These are phyloP conservation scores for Aspergillus sp. DNA, from an alignment of 2,329 filamentous ascomycete species.

Conservation along the genomic window DNA sequence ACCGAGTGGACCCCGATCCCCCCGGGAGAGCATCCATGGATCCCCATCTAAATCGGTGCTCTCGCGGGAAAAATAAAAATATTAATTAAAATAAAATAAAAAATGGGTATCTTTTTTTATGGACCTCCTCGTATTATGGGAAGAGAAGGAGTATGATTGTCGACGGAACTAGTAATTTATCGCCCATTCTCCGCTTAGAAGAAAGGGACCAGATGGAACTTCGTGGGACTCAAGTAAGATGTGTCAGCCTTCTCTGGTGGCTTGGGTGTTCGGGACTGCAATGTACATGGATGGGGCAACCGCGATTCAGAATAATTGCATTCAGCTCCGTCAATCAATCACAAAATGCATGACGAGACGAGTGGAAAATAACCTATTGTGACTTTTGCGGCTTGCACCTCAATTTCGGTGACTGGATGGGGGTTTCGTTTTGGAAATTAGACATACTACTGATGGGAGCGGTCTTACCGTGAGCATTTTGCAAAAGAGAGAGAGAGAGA, in stretches of 20 bases:
- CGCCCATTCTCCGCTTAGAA: conserved; percentile 18
- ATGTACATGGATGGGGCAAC: background rate
- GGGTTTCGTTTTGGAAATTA: too few species aligned
- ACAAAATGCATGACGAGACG: background rate
- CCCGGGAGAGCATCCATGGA: conserved; percentile 7
- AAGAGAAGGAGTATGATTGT: background rate
- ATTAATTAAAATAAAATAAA: too few species aligned
- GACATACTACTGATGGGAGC: background rate
- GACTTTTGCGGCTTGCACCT: background rate
- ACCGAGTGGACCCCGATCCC: conserved; percentile 13
- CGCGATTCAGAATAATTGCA: background rate
- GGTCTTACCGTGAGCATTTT: background rate
- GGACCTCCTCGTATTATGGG: too few species aligned
- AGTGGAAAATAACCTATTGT: background rate
- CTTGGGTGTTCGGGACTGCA: background rate
- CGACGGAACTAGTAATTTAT: conserved; percentile 6
- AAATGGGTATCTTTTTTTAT: too few species aligned
- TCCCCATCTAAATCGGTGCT: conserved; percentile 4
- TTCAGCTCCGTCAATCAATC: background rate
- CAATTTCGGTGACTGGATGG: background rate
- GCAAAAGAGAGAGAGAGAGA: too few species aligned
- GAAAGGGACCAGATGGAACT: conserved; percentile 4
- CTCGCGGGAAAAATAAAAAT: background rate
- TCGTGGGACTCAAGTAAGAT: conserved; percentile 2
- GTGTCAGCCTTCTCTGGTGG: background rate